phyloP scores from a whole-genome alignment of 2,329 filamentous ascomycete genomes.

The Cladosporium austrohemisphaericum region DNA sequence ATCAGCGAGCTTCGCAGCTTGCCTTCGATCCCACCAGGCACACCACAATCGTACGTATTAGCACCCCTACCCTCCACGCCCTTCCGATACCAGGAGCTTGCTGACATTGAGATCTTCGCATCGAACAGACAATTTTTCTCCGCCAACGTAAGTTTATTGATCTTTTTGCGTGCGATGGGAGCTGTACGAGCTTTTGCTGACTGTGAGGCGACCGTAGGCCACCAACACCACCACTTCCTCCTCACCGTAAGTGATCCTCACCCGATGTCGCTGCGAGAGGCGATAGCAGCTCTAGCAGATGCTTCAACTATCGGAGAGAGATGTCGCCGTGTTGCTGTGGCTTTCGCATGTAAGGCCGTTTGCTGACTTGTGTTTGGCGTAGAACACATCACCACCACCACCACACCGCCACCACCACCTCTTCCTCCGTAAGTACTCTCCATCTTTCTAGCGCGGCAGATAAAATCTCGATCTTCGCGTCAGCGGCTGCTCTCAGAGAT shows the following conservation, averaged over 20 bases:
- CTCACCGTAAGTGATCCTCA: constrained; percentile 1
- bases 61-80: neutral
- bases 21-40: neutral
- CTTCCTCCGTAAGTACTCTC: no score
- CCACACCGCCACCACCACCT: no score
- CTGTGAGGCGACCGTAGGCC: neutral
- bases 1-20: neutral
- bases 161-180: neutral
- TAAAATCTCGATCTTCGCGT: no score
- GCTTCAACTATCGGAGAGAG: neutral
- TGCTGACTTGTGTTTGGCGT: no score
- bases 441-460: no score
- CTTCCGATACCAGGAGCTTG: neutral
- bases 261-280: neutral
- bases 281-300: neutral
- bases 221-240: neutral
- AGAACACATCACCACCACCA: no score
- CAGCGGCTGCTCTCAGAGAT: no score
- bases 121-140: neutral
- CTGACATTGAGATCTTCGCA: constrained; percentile 1
- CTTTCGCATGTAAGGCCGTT: no score
- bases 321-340: neutral
- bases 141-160: neutral
- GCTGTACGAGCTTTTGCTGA: neutral
- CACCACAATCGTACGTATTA: neutral